Base-by-base conservation (phyloP, 495 filamentous ascomycete genomes). In the Annulohypoxylon bovei region DNA sequence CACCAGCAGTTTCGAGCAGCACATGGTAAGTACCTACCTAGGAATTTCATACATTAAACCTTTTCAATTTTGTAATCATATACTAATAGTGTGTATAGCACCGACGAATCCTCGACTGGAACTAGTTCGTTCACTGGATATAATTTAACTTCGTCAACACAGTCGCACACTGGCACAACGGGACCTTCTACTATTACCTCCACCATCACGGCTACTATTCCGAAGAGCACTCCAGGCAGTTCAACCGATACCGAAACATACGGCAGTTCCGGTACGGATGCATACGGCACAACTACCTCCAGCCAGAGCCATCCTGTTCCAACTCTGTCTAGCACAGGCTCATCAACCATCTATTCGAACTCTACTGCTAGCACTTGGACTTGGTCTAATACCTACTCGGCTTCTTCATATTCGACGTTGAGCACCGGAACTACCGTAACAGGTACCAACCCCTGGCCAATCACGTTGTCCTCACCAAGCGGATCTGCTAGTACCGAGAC, bases 21-120 rank as follows among this genome's bases (percentile, higher is more conserved):
- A 67, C 64, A 14, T 72, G 69, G 69, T 72, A 58, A 67, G 64
- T 7, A 32, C n/a, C n/a, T n/a, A n/a, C n/a, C n/a, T n/a, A 25
- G n/a, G 22, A 6, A 14, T 4, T 39, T 22, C 4, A 44, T 55
- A 11, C 20, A 52, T 44, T 2, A 9, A n/a, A n/a, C n/a, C n/a
- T 20, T 33, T 7, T 55, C 2, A 33, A n/a, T 1, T 7, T 33
- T 44, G 20, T 16, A 53, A 27, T 28, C 6, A 16, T 9, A 71
- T 32, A 63, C 46, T 67, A 39, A 71, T 46, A 47, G n/a, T 3
- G 12, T 40, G 6, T 27, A 27, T 49, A 72, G 69, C 12, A 72
- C 69, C 20, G 69, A 72, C 6, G 69, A 68, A 25, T 39, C 4
- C 20, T 22, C 63, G 14, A 67, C 53, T 14, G 22, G 28, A 1